Evolutionary conservation across 768 basidiomycete species (phyloP), one percentile per base, ranked within the genome.

Genomic region (Neoboletus magnificus): DNA sequence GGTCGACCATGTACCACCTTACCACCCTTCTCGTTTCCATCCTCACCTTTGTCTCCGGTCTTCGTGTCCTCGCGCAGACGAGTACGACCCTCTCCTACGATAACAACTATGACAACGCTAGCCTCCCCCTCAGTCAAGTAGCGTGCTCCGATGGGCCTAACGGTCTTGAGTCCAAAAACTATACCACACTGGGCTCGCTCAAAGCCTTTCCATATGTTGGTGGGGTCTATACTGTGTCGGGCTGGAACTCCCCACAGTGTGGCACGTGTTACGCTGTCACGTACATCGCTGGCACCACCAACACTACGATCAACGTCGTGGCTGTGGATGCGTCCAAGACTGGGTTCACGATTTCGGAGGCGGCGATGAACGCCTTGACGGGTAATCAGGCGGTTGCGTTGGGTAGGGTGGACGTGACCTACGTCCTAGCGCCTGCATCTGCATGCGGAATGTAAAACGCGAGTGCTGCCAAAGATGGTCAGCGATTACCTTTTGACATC

Each of bases 241-340:
- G 64, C 0, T 69, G 30, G 37, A 46, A 65, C 58, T 68, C 67
- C 1, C 1, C 69, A 0, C 39, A 53, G 16, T 74, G 72, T 29
- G 72, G 72, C 11, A 12, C 59, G 3, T 73, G 72, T 52, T 74
- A 74, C 43, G 52, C 58, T 4, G 57, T 74, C 36, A 68, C 64
- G 10, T 73, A 62, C 47, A 53, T n/a, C n/a, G n/a, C n/a, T n/a
- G n/a, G n/a, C n/a, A n/a, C n/a, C n/a, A n/a, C 46, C 0, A 40
- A 1, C 22, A 76, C 53, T 41, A 79, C 68, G 48, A 71, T 86
- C 65, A 76, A 77, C 48, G 67, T 86, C 15, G 58, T 81, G 10
- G 87, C 80, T 2, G 75, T 87, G 39, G 87, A 89, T 58, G 68
- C 69, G 54, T 73, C 84, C 13, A 52, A 32, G 35, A 32, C 41